These are phyloP conservation scores for Linderniella brevidens DNA, from an alignment of 257 asterid species.

Conservation along the genomic window DNA sequence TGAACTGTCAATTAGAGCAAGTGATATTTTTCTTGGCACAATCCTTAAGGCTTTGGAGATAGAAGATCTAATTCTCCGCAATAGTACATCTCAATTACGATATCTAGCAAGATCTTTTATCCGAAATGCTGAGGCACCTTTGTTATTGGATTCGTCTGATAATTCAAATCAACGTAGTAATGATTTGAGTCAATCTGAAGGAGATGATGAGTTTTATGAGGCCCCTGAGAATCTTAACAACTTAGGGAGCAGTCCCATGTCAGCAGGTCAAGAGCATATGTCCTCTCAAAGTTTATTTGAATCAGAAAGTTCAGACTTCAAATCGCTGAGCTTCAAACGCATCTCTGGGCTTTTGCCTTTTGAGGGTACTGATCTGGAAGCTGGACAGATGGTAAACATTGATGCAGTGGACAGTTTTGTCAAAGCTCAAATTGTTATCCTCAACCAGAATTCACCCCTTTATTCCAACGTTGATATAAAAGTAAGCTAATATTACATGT, in stretches of 20 bases:
- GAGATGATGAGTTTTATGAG: constrained; percentile 85
- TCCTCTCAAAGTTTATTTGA: too few relatives aligned
- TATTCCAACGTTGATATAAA: constrained; percentile 54
- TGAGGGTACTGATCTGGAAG: constrained; percentile 23
- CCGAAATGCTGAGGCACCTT: constrained; percentile 44
- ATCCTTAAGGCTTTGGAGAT: constrained; percentile 78
- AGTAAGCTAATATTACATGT: constrained; percentile 22
- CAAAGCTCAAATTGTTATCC: constrained; percentile 69
- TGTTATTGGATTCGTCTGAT: constrained; percentile 20
- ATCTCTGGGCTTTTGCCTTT: constrained; percentile 12
- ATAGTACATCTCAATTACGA: constrained; percentile 29
- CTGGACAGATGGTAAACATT: constrained; percentile 62
- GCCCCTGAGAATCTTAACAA: constrained; percentile 71
- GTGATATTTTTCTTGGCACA: constrained; percentile 75
- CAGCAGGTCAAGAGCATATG: constrained; percentile 14
- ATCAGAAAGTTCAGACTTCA: too few relatives aligned
- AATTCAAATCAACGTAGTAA: constrained; percentile 17
- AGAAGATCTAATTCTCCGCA: constrained; percentile 55
- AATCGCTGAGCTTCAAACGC: constrained; percentile 11
- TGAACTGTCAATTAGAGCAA: constrained; percentile 62
- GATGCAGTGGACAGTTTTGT: constrained; percentile 78
- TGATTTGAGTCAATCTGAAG: constrained; percentile 42
- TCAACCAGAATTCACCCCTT: constrained; percentile 61
- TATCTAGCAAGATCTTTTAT: constrained; percentile 81
- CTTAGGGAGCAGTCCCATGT: constrained; percentile 38